Base-by-base conservation (phyloP, 257 asterid species). In the Echium plantagineum region DNA sequence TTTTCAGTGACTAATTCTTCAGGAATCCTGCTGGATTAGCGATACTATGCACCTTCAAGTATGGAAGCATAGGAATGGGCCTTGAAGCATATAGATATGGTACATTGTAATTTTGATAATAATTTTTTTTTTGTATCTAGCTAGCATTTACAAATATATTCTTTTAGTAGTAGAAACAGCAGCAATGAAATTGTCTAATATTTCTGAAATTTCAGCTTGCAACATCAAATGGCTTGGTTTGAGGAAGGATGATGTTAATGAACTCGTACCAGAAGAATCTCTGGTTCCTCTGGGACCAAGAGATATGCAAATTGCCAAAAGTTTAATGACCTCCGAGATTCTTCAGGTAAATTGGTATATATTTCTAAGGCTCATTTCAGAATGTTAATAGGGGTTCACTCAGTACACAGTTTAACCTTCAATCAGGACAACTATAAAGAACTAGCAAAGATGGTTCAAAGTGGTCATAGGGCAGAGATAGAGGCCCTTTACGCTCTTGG, bases 1-100 rank as follows among this genome's bases (percentile, higher is more conserved):
- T 35, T 4, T 35, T 35, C 47, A 35, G 0, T 35, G 7, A 4
- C 58, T 51, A 55, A 61, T 52, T 59, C 5, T 62, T 68, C 67
- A 91, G 98, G 95, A 88, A 91, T 66, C 98, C 98, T 0, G 98
- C 96, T 63, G 98, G 98, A 71, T 63, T 91, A 77, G 95, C 96
- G 63, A 79, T 91, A 74, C 71, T 91, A n/a, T 91, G 98, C 82
- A 88, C 98, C 62, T 88, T 82, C 80, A 91, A 91, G 63, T 82
- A 66, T 57, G 96, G 96, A 65, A 91, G 98, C 67, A 72, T 84
- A 62, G 75, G 95, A 49, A 88, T 91, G 98, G 98, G 98, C 15
- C 82, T 91, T 54, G 98, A 91, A 72, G 95, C 96, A 32, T 85
- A 85, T 69, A 68, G 93, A 88, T 91, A 91, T 53, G 98, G 98